phyloP scores from a whole-genome alignment of 495 filamentous ascomycete species.

The Neurospora sp. region DNA sequence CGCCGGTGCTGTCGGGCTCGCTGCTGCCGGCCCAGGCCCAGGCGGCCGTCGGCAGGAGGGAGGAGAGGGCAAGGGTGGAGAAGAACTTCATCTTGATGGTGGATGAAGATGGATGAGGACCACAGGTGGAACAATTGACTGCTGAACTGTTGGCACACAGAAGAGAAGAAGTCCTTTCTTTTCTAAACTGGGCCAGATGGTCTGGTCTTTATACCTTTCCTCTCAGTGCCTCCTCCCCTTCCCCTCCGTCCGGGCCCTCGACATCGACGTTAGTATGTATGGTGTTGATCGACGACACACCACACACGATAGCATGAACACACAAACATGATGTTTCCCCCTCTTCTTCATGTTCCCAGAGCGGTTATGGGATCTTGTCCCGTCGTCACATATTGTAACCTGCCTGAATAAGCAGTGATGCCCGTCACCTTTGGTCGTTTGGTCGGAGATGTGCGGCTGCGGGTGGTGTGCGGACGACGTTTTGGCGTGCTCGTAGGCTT shows the following conservation, averaged over 20 bases:
- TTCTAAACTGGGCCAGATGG: background rate
- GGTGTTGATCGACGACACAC: background rate
- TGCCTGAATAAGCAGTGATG: background rate
- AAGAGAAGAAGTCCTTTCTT: background rate
- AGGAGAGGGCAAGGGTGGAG: background rate
- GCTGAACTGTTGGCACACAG: background rate
- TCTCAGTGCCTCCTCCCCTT: background rate
- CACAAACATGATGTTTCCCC: background rate
- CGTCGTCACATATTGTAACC: background rate
- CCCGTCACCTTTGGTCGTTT: background rate
- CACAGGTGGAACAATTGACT: background rate
- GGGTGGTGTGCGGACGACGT: background rate
- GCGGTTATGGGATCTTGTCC: background rate
- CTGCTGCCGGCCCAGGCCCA: background rate
- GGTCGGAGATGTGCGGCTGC: background rate
- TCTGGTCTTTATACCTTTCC: background rate
- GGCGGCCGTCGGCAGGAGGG: background rate
- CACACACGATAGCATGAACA: background rate
- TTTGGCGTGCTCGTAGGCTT: background rate
- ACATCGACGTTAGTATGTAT: background rate
- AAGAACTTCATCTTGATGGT: background rate
- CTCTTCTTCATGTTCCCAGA: background rate
- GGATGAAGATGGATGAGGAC: background rate
- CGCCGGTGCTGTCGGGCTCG: background rate
- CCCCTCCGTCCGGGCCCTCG: background rate